Evolutionary conservation across 2,329 filamentous ascomycete species (phyloP), one percentile per base, ranked within the genome.

Genomic region (Xylaria digitata): DNA sequence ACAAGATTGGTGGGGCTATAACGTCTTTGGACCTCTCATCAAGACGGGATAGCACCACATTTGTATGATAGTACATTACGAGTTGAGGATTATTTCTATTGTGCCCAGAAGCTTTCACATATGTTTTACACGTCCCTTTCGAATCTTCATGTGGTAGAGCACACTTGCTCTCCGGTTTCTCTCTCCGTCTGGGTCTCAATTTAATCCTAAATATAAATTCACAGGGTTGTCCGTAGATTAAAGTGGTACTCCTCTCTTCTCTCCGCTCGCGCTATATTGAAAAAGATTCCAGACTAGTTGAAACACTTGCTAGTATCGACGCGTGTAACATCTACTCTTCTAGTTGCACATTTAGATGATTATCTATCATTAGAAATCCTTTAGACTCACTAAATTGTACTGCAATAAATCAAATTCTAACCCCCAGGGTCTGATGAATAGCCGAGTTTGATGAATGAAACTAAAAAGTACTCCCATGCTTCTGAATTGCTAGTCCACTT

Each of bases 71-170:
- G 71, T 73, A 72, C 60, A 73, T 67, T 61, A 72, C 62, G 69
- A 71, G 67, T 62, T 66, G 53, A 69, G 63, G 46, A 69, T 50
- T 64, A 37, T 60, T 63, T 62, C 17, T 56, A 43, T 26, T 53
- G 32, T 19, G 52, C 26, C 15, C 68, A 68, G 78, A 78, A 54
- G 75, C 70, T 82, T 96, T 97, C 77, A 88, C 86, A 79, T 63
- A 19, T n/a, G n/a, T 30, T 50, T 49, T 34, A 1, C 13, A 30
- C 5, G 15, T 26, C 42, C 23, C 17, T 17, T n/a, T 11, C 8
- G 15, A 2, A 32, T 19, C 11, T 5, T 17, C 19, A 45, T 21
- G 19, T 34, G 2, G 13, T 21, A 21, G 17, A 30, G 13, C 23
- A 45, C 7, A 2, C 4, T 30, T 26, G 19, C 26, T 46, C 26